Conservation (phyloP, 192 early-diverging fungal genomes). For the Coemansia sp. region DNA sequence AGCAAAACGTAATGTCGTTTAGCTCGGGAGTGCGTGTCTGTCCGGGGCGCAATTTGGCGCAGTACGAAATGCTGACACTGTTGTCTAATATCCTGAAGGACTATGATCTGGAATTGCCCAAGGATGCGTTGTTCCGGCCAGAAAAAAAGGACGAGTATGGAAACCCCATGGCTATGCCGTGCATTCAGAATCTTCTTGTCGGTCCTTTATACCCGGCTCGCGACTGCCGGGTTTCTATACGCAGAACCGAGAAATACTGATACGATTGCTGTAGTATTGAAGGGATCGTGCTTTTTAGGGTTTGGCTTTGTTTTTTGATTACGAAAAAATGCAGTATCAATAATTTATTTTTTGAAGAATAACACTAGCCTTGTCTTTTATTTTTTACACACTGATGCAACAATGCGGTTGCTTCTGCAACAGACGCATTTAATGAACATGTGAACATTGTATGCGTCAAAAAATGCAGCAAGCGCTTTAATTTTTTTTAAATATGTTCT, state of each 20-base stretch:
- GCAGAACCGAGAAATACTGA: conserved; percentile 1
- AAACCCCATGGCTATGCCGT: conserved; percentile 21
- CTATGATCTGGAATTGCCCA: conserved; percentile 27
- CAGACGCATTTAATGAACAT: too few relatives aligned
- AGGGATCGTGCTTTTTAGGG: too few relatives aligned
- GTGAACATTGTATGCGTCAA: too few relatives aligned
- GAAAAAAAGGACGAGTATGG: conserved; percentile 14
- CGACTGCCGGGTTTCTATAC: conserved; percentile 21
- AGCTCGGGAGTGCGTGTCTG: conserved; percentile 41
- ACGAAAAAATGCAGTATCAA: too few relatives aligned
- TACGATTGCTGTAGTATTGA: too few relatives aligned
- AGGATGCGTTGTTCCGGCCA: conserved; percentile 16
- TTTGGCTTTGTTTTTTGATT: too few relatives aligned
- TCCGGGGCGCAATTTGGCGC: conserved; percentile 38
- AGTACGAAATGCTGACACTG: conserved; percentile 27
- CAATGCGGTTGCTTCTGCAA: too few relatives aligned
- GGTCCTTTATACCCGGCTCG: conserved; percentile 23
- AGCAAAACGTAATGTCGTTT: conserved; percentile 26
- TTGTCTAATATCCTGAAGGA: conserved; percentile 29
- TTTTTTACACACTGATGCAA: too few relatives aligned
- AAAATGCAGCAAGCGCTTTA: too few relatives aligned
- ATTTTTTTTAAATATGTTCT: too few relatives aligned
- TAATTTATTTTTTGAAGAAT: too few relatives aligned
- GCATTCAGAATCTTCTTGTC: conserved; percentile 20
- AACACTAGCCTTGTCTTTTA: too few relatives aligned